Evolutionary conservation across 257 asterid genomes (phyloP).

Genomic region (Marsdenia floribunda): DNA sequence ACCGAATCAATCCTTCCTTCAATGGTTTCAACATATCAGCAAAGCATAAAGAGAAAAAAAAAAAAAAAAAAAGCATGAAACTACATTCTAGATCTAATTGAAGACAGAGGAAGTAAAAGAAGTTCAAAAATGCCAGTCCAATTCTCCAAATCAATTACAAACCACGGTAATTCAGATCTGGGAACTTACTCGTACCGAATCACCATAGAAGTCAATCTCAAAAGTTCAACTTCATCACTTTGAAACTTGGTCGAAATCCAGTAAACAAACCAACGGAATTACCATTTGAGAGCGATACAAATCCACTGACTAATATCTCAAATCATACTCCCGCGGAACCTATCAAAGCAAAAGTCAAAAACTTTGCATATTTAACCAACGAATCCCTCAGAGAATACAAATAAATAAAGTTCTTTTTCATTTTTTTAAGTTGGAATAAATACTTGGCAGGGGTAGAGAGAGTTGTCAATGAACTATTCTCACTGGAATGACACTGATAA

Average conservation of each 20-base stretch:
- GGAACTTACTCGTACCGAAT: constrained; percentile 45
- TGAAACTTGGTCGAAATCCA: constrained; percentile 21
- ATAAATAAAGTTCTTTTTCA: neutral
- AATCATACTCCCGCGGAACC: constrained; percentile 19
- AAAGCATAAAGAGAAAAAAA: neutral
- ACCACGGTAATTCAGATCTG: constrained; percentile 51
- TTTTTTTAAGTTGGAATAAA: neutral
- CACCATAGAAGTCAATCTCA: constrained; percentile 9
- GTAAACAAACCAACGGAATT: constrained; percentile 10
- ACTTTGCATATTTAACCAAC: constrained; percentile 7
- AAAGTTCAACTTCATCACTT: constrained; percentile 23
- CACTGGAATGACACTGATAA: neutral
- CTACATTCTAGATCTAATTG: constrained; percentile 39
- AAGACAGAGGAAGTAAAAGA: constrained; percentile 9
- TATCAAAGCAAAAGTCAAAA: constrained; percentile 13
- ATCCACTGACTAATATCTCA: constrained; percentile 12
- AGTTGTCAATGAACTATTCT: constrained; percentile 13
- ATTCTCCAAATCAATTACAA: constrained; percentile 19
- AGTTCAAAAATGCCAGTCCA: constrained; percentile 12
- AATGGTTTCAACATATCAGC: neutral
- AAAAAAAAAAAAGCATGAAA: constrained; percentile 10
- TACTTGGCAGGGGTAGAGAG: constrained; percentile 10
- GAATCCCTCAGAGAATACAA: constrained; percentile 6
- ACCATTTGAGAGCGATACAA: constrained; percentile 12
- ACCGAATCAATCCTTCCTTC: neutral